Conservation (phyloP, 1,284 basidiomycete species). For the Moesziomyces sp. region DNA sequence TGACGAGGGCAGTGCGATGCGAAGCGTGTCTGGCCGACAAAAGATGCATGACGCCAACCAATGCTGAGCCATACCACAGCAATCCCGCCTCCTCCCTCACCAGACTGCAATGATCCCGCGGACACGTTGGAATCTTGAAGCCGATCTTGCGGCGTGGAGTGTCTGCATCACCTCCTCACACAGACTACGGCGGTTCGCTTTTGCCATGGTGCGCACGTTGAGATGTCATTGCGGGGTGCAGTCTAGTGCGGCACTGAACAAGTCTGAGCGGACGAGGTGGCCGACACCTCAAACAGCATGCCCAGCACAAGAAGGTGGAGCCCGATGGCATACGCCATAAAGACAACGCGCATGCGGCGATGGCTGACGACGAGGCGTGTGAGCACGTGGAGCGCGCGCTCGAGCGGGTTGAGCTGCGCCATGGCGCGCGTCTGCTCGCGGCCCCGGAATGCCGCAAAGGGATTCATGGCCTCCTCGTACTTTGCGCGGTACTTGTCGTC, state of each 20-base stretch:
- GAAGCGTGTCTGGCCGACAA: no score
- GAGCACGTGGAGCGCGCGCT: conserved; percentile 84
- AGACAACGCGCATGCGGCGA: conserved; percentile 75
- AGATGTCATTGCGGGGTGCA: not conserved
- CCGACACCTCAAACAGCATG: conserved; percentile 69
- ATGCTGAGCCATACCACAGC: no score
- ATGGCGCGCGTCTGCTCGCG: conserved; percentile 91
- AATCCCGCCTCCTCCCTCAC: no score
- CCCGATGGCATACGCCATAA: conserved; percentile 81
- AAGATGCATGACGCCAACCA: no score
- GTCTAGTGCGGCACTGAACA: conserved; percentile 22
- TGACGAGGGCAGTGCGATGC: no score
- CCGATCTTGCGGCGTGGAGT: no score
- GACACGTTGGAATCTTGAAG: no score
- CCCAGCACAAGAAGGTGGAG: conserved; percentile 83
- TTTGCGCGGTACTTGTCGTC: conserved; percentile 83
- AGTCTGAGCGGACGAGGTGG: conserved; percentile 24
- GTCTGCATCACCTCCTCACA: no score
- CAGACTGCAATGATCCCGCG: no score
- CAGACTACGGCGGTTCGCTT: no score
- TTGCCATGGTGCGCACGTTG: no score
- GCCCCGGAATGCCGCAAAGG: conserved; percentile 95
- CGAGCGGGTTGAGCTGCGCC: conserved; percentile 88
- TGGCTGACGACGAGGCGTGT: conserved; percentile 88
- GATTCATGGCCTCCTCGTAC: conserved; percentile 96